Evolutionary conservation across 2,329 filamentous ascomycete species (phyloP), one percentile per base, ranked within the genome.

Genomic region (Epichloe sibirici): DNA sequence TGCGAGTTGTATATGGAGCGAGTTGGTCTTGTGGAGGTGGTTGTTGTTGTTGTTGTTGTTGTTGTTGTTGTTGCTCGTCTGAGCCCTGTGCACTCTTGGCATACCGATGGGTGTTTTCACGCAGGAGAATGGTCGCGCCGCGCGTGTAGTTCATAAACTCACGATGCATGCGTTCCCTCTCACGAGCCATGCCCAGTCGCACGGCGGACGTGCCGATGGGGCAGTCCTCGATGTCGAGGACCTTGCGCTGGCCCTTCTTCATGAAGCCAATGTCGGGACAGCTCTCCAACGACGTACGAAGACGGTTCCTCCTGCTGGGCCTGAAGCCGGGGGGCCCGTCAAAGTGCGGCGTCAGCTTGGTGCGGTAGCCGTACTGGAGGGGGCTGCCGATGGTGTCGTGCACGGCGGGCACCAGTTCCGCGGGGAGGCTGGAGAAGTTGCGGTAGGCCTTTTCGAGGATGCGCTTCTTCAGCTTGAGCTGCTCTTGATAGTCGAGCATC

Each of bases 321-420:
- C 78, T 68, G 64, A 62, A 70, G 40, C 73, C 76, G 5, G 81
- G 80, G 80, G 90, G 88, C 0, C 82, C 86, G 64, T 95, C 86
- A 65, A 97, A 98, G 69, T 98, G 93, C 31, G 93, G 93, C 17
- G 93, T 98, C 58, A 98, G 77, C 71, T 98, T 98, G 21, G 93
- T 98, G 51, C 93, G 82, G 73, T 98, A 98, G 53, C 85, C 87
- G 68, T 94, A 97, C 69, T 95, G 84, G 56, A 95, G 69, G 2
- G 2, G 93, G 43, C 88, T 95, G 47, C 86, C 87, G 62, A 96
- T 90, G 8, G 93, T 98, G 58, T 94, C 86, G 48, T 77, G 79
- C 52, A 97, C 78, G 3, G 77, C 64, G 2, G 93, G 93, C 1
- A 97, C 75, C 21, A 86, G 73, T 54, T 86, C 82, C 0, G 86